Evolutionary conservation across 108 stramenopile species (phyloP).

Genomic region (Cyclotella sp.): DNA sequence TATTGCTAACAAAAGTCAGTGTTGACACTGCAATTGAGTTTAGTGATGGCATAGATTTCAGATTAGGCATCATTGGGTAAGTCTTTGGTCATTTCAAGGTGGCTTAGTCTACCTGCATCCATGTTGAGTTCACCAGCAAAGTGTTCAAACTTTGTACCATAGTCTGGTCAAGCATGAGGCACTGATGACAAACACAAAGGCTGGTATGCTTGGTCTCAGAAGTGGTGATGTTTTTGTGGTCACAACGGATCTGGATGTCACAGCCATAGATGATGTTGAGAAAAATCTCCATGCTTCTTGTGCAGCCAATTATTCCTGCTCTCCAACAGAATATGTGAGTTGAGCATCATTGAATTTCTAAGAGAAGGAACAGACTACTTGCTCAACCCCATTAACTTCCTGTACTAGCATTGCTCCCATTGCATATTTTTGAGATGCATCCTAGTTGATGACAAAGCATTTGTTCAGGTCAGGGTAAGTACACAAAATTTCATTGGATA

Average conservation of each 20-base stretch:
- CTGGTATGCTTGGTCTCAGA: conserved; percentile 3
- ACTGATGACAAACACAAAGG: neutral
- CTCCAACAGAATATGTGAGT: conserved; percentile 45
- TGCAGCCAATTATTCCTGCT: conserved; percentile 50
- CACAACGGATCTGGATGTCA: neutral
- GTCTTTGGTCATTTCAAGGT: conserved; percentile 1
- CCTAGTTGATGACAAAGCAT: conserved; percentile 48
- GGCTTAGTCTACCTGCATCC: conserved; percentile 11
- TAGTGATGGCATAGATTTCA: conserved; percentile 4
- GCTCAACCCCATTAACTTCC: conserved; percentile 9
- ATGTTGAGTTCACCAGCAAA: conserved; percentile 18
- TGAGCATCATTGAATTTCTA: conserved; percentile 49
- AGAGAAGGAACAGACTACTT: conserved; percentile 26
- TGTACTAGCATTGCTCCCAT: conserved; percentile 54
- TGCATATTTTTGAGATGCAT: conserved; percentile 42
- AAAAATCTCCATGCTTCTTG: conserved; percentile 27
- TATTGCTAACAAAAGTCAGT: conserved; percentile 7
- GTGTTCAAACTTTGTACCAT: conserved; percentile 2
- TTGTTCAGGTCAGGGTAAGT: conserved; percentile 46
- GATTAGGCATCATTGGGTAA: neutral
- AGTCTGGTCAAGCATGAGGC: conserved; percentile 10
- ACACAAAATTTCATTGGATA: conserved; percentile 7
- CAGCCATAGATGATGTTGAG: conserved; percentile 23
- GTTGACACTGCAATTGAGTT: neutral
- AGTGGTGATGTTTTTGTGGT: conserved; percentile 11